Evolutionary conservation across 2,329 filamentous ascomycete species (phyloP).

Genomic region (Colletotrichum orchidophilum): DNA sequence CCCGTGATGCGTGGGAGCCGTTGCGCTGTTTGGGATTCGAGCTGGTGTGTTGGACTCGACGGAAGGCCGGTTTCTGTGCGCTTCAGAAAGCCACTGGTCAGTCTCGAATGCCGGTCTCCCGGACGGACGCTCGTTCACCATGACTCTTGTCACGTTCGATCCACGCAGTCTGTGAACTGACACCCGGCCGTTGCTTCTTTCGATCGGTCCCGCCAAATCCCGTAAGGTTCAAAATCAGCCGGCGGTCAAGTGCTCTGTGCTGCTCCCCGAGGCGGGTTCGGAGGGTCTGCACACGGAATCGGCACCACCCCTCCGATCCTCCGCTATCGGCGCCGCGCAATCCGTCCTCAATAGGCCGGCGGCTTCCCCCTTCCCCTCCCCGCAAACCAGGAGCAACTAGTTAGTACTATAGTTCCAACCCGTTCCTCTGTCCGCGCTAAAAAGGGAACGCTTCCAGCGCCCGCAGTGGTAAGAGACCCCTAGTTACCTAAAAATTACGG

Average conservation of each 20-base stretch:
- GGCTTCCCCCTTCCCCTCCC: background rate
- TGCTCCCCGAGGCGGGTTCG: background rate
- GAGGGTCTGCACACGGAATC: background rate
- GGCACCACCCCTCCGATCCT: background rate
- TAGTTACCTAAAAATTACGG: slow-evolving; percentile 25
- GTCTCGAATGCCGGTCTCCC: background rate
- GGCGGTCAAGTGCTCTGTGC: background rate
- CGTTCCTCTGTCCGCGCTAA: too few species aligned
- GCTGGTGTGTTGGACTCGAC: background rate
- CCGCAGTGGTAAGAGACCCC: slow-evolving; percentile 15
- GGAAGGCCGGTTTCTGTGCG: background rate
- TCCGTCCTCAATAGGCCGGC: background rate
- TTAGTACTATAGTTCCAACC: too few species aligned
- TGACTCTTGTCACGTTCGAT: too few species aligned
- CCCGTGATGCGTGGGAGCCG: background rate
- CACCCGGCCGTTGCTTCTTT: background rate
- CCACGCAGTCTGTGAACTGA: background rate
- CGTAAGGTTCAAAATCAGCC: background rate
- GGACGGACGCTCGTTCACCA: background rate
- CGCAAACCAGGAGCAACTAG: background rate
- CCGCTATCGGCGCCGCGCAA: slow-evolving; percentile 4
- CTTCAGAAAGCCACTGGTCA: background rate
- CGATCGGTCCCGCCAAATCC: background rate
- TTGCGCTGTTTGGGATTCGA: background rate
- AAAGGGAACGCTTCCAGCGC: background rate